Base-by-base conservation (phyloP, 1,284 basidiomycete genomes). In the Ceratobasidium theobromae region DNA sequence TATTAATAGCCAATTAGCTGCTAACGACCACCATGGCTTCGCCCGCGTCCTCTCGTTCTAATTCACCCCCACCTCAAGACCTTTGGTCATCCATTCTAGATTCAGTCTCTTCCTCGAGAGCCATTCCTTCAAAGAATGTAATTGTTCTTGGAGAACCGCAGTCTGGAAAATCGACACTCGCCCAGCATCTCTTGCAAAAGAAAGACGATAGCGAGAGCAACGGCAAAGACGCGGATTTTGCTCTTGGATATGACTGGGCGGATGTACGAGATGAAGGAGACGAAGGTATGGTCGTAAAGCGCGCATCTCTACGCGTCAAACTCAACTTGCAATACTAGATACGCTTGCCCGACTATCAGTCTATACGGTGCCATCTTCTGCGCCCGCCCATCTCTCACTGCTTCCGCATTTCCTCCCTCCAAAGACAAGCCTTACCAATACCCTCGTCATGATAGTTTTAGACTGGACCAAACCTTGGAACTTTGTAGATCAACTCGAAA, bases 401-500 rank as follows among this genome's bases (percentile, higher is more conserved):
- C 75, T 98, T 0, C 91, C 93, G 0, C 86, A 91, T 69, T 93
- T 95, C 66, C 79, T 97, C 18, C 88, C 92, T 0, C 86, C 90
- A 4, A 80, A 82, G 66, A 78, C 83, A 16, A 80, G 86, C 4
- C 76, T 95, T 8, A 81, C 86, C 38, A 89, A 96, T 72, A 91
- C 93, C 0, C 81, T 94, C 12, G 85, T 95, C 53, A 79, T 98
- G 71, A 90, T 98, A 71, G 84, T 89, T 0, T 80, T 98, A n/a
- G 96, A 99, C 76, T 98, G 95, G 96, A 94, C 93, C 71, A 84
- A 85, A 71, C 96, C 96, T 0, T 94, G 91, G 86, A 85, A 87
- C 0, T 98, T 98, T 76, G 76, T 96, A 0, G 85, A 89, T n/a
- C 91, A 98, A 73, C 79, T 99, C 4, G 80, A 90, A 67, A 84